Percentiles rank a stretch among this genome's conserved stretches.
These are phyloP conservation scores for Gossypium thurberi DNA, from an alignment of 345 rosid genomes.

Conservation along the genomic window DNA sequence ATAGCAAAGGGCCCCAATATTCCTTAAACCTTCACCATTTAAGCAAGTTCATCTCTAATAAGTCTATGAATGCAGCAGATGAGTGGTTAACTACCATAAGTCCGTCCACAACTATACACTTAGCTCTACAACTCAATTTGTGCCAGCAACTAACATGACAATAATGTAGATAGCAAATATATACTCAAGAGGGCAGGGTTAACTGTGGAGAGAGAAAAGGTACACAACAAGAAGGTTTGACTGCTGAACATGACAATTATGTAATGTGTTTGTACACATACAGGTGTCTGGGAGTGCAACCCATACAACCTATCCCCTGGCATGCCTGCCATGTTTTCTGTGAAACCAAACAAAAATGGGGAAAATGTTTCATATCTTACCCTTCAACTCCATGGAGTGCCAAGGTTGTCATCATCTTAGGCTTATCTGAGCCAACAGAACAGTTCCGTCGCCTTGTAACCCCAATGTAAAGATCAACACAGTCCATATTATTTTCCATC, in stretches of 20 bases:
- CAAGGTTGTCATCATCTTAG: slow-evolving; percentile 41
- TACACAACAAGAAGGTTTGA: neutral
- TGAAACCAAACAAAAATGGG: slow-evolving; percentile 9
- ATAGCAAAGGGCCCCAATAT: neutral
- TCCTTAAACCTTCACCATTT: neutral
- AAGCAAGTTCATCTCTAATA: neutral
- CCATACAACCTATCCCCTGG: neutral
- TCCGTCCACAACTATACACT: neutral
- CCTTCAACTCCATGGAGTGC: slow-evolving; percentile 46
- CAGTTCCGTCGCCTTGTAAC: slow-evolving; percentile 52
- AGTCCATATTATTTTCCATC: slow-evolving; percentile 36
- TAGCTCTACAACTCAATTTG: neutral
- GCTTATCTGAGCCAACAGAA: slow-evolving; percentile 46
- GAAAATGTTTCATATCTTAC: slow-evolving; percentile 35
- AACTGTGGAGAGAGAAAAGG: neutral
- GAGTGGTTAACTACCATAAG: neutral
- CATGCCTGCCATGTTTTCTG: neutral
- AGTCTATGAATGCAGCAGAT: neutral
- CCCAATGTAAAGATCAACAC: slow-evolving; percentile 46
- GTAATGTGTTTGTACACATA: no score
- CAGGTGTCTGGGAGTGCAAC: neutral
- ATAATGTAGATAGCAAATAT: neutral
- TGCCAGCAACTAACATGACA: neutral
- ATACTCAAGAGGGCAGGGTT: neutral
- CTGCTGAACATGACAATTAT: neutral